A percentile compares a stretch with the other conserved stretches of the same genome.
Evolutionary conservation across 805 yeast species (phyloP).

Genomic region (Lipomyces sp.): DNA sequence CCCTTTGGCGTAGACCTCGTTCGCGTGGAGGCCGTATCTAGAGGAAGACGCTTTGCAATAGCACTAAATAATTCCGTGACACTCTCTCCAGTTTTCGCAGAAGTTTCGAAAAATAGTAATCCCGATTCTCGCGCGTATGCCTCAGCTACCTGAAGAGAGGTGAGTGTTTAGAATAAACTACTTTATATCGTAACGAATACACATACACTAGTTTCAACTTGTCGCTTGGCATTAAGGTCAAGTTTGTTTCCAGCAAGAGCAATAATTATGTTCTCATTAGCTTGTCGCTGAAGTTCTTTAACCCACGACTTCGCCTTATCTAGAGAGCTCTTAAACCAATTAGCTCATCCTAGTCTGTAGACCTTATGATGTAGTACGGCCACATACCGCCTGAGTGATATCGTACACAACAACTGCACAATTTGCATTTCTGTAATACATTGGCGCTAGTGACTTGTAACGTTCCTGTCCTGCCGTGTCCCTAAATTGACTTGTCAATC

Average conservation of each 20-base stretch:
- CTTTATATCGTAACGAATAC: not conserved
- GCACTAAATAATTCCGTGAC: constrained; percentile 55
- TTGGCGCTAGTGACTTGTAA: constrained; percentile 79
- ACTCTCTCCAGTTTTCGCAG: constrained; percentile 75
- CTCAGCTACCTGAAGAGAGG: constrained; percentile 42
- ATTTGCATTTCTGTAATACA: constrained; percentile 80
- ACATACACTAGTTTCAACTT: constrained; percentile 48
- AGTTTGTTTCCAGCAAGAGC: constrained; percentile 86
- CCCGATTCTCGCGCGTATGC: constrained; percentile 62
- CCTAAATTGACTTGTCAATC: constrained; percentile 48
- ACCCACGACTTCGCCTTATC: constrained; percentile 86
- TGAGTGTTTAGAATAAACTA: not conserved
- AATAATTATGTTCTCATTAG: constrained; percentile 71
- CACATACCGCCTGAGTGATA: constrained; percentile 56
- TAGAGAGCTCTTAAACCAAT: constrained; percentile 59
- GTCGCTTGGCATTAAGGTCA: constrained; percentile 62
- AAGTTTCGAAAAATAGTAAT: constrained; percentile 59
- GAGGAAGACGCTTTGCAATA: constrained; percentile 56
- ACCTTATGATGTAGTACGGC: constrained; percentile 6
- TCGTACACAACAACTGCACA: constrained; percentile 90
- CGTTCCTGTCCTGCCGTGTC: constrained; percentile 98
- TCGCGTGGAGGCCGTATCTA: constrained; percentile 44
- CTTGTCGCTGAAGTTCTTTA: constrained; percentile 87
- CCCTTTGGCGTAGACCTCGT: constrained; percentile 44
- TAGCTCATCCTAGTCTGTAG: not conserved